Base-by-base conservation (phyloP, 1,284 basidiomycete species). In the Thecaphora frezii region DNA sequence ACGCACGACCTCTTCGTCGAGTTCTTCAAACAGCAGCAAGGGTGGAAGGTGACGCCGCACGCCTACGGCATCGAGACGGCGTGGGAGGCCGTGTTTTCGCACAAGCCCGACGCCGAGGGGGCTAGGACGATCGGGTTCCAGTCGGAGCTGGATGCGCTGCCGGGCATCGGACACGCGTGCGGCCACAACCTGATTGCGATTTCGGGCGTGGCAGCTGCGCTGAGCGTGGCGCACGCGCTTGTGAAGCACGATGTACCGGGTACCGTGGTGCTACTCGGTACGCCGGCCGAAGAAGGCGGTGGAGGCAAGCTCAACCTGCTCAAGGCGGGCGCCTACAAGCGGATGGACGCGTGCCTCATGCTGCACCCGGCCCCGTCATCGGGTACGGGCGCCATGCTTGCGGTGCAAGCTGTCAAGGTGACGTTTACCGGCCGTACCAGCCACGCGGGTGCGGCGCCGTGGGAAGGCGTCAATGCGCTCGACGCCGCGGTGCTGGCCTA, bases 121-220 rank as follows among this genome's bases (percentile, higher is more conserved):
- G 57, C 51, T 8, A 47, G 62, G 12, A 69, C 66, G 13, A 59
- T 79, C n/a, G 78, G 78, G 1, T 77, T 78, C 60, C 62, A 82
- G 89, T 48, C 89, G 8, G 89, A 91, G 77, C 87, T 88, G 84
- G 87, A 87, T 68, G 61, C 85, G 5, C 48, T 69, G 9, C 69
- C 66, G 0, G 64, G 67, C 2, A 56, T 71, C 21, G 68, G 65
- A 5, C 86, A 91, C 77, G 90, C 88, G 0, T 92, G 90, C 71
- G 90, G 90, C 0, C 66, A 93, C 75, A 91, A 91, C 76, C 82
- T 93, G 51, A 93, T 93, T 55, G 89, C 89, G 28, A 86, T 89
- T 54, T 84, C 86, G 48, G 91, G 90, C 24, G 85, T 90, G 22
- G 90, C 87, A 13, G 84, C 89, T 16, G 87, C 90, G 9, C 79